Conservation (phyloP, 2,329 filamentous ascomycete species). For the Tolypocladium pustulatum region DNA sequence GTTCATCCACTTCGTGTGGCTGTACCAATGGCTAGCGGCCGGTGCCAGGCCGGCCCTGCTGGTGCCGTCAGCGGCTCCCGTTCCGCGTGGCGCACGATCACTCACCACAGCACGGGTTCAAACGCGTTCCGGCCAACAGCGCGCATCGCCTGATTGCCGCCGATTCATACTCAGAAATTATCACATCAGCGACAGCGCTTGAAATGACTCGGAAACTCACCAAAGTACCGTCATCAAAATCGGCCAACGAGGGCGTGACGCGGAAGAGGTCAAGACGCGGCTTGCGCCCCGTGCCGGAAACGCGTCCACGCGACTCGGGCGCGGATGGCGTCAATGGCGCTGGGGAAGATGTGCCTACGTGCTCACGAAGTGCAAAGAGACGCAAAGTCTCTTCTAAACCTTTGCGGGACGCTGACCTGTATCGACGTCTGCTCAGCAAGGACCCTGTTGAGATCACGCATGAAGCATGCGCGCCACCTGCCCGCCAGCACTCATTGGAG, state of each 20-base stretch:
- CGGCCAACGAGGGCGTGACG: neutral
- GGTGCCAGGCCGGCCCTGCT: neutral
- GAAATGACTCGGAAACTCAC: neutral
- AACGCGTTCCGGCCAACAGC: neutral
- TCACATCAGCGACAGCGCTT: neutral
- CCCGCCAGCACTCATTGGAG: constrained; percentile 7
- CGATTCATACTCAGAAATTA: neutral
- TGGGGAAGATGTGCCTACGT: neutral
- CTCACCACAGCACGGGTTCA: neutral
- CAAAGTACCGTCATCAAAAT: neutral
- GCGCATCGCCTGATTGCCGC: neutral
- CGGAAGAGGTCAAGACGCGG: neutral
- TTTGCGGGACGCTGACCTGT: neutral
- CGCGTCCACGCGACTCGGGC: neutral
- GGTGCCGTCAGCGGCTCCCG: neutral
- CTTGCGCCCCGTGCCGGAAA: neutral
- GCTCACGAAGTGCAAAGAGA: constrained; percentile 2
- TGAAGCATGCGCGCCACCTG: constrained; percentile 6
- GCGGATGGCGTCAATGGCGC: neutral
- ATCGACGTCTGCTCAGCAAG: constrained; percentile 4
- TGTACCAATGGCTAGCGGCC: too few relatives aligned
- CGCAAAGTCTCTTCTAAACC: constrained; percentile 1
- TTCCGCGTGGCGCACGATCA: neutral
- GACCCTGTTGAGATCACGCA: neutral
- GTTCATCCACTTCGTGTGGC: too few relatives aligned